phyloP scores from a whole-genome alignment of 371 early-diverging fungal species.

The Mortierella sp. region DNA sequence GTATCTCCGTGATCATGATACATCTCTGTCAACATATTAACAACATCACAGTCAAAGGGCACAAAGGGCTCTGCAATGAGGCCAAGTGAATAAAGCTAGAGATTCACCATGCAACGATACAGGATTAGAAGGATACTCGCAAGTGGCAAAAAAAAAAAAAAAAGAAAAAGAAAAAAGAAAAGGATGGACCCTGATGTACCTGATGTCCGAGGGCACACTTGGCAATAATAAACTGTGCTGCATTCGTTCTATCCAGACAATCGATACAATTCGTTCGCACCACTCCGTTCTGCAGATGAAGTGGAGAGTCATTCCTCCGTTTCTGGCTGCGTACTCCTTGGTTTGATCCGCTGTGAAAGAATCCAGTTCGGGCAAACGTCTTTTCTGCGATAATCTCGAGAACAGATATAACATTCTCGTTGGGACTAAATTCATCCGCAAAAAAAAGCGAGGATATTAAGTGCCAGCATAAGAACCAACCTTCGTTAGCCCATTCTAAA shows the following conservation, averaged over 20 bases:
- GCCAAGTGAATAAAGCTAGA: conserved; percentile 87
- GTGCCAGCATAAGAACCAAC: neutral
- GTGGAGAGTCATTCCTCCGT: neutral
- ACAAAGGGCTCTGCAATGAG: conserved; percentile 80
- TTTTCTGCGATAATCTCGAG: conserved; percentile 92
- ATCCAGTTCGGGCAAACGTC: conserved; percentile 85
- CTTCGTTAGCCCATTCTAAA: neutral
- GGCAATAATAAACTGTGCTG: conserved; percentile 97
- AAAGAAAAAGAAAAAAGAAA: neutral
- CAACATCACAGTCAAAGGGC: conserved; percentile 92
- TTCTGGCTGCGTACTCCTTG: neutral
- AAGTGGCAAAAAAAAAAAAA: neutral
- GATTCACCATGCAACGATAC: neutral
- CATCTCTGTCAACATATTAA: conserved; percentile 94
- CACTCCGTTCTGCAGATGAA: conserved; percentile 77
- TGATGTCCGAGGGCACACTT: conserved; percentile 94
- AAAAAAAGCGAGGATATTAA: neutral
- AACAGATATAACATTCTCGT: conserved; percentile 90
- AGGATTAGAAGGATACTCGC: neutral
- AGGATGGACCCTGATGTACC: conserved; percentile 37
- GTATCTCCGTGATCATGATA: conserved; percentile 99
- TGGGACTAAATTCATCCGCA: conserved; percentile 57
- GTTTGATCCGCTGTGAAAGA: conserved; percentile 87
- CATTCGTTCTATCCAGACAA: conserved; percentile 99
- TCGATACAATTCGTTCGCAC: conserved; percentile 99